These are phyloP conservation scores for Vaccinium darrowii DNA, from an alignment of 148 eudicot species.

Conservation along the genomic window DNA sequence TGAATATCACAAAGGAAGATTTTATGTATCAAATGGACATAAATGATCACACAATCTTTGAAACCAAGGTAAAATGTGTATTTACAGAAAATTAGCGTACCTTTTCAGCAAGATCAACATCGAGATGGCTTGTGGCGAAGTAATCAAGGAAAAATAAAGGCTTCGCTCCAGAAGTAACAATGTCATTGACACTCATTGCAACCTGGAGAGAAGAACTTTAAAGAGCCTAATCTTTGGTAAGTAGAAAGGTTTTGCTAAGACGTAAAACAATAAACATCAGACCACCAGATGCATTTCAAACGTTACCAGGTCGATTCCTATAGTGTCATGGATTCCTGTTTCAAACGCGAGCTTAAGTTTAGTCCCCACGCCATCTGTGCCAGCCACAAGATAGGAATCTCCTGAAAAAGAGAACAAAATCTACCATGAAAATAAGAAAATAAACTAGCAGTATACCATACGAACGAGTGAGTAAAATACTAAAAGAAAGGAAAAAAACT, in stretches of 20 bases:
- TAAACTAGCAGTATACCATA: neutral
- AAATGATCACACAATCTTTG: neutral
- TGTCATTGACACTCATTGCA: constrained; percentile 99
- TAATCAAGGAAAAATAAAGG: constrained; percentile 94
- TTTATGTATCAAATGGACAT: neutral
- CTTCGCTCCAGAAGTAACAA: constrained; percentile 92
- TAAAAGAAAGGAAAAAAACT: neutral
- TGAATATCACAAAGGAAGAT: constrained; percentile 26
- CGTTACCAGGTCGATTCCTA: constrained; percentile 88
- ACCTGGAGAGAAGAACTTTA: constrained; percentile 43
- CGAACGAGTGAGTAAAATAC: neutral
- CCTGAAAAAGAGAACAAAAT: constrained; percentile 37
- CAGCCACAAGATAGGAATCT: constrained; percentile 92
- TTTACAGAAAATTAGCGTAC: constrained; percentile 22
- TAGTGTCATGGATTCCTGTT: constrained; percentile 89
- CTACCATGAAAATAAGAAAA: neutral
- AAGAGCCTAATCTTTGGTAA: neutral
- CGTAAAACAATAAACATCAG: neutral
- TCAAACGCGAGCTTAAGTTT: constrained; percentile 94
- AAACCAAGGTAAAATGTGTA: neutral
- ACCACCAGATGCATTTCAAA: neutral
- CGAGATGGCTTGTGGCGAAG: constrained; percentile 90
- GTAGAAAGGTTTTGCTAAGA: neutral
- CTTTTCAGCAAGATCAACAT: constrained; percentile 95
- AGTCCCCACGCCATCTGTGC: constrained; percentile 98